Evolutionary conservation across 306 rosid genomes (phyloP).

Genomic region (Cucurbita argyrosperma): DNA sequence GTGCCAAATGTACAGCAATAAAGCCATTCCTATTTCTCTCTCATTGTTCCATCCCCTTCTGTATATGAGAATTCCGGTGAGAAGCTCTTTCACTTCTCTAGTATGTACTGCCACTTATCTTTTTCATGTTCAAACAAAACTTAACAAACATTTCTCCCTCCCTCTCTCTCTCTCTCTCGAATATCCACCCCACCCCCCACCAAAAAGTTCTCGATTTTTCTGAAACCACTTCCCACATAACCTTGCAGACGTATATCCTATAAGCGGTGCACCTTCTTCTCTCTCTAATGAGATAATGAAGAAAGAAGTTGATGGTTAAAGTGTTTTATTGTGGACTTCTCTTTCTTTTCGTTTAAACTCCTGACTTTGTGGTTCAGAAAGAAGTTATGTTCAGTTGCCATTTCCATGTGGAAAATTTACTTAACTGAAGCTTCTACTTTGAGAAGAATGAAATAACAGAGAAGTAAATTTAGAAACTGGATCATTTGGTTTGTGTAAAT

Average conservation of each 20-base stretch:
- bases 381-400: too few relatives aligned
- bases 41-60: not conserved
- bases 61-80: not conserved
- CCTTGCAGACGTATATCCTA: not conserved
- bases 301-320: too few relatives aligned
- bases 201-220: not conserved
- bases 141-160: not conserved
- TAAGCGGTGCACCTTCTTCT: not conserved
- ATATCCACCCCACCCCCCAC: not conserved
- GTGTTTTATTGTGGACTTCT: too few relatives aligned
- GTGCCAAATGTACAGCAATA: not conserved
- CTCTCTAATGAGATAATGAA: not conserved
- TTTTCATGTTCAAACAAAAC: conserved; percentile 3
- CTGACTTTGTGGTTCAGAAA: too few relatives aligned
- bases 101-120: conserved; percentile 3
- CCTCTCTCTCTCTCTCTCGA: not conserved
- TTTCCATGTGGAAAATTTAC: not conserved
- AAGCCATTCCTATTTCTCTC: not conserved
- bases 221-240: not conserved
- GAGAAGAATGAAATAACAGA: not conserved
- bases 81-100: conserved; percentile 11
- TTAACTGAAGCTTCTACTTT: not conserved
- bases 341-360: too few relatives aligned
- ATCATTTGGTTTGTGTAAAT: not conserved
- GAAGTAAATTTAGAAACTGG: not conserved